Evolutionary conservation across 768 basidiomycete genomes (phyloP).

Genomic region (Mycena belliarum): DNA sequence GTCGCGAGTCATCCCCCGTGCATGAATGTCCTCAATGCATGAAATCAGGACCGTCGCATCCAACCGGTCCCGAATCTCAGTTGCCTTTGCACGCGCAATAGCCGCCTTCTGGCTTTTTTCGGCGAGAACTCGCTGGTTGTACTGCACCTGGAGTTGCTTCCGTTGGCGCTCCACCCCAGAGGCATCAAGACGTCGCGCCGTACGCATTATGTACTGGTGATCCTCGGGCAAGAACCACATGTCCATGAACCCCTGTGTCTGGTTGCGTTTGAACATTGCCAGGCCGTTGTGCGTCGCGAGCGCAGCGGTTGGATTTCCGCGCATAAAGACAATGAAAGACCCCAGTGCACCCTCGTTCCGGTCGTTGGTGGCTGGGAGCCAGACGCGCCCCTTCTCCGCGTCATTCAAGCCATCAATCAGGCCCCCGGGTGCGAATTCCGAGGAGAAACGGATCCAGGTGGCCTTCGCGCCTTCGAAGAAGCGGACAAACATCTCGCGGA

Average conservation of each 20-base stretch:
- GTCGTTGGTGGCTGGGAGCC: constrained; percentile 17
- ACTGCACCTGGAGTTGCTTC: not conserved
- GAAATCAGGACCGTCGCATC: constrained; percentile 4
- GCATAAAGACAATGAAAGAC: not conserved
- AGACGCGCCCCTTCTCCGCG: not conserved
- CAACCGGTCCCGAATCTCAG: not conserved
- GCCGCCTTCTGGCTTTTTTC: not conserved
- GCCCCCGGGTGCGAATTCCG: constrained; percentile 18
- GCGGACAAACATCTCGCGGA: constrained; percentile 5
- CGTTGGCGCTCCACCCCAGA: not conserved
- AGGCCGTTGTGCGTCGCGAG: constrained; percentile 5
- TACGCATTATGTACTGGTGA: not conserved
- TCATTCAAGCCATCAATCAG: constrained; percentile 11
- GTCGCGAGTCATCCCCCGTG: constrained; percentile 1
- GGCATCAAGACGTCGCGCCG: not conserved
- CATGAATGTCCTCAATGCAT: not conserved
- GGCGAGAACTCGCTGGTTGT: not conserved
- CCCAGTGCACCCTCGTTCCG: constrained; percentile 19
- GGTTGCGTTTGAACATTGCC: constrained; percentile 1
- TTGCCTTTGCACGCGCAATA: not conserved
- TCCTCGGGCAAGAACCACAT: constrained; percentile 6
- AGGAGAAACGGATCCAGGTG: constrained; percentile 16
- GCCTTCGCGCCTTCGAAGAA: constrained; percentile 19
- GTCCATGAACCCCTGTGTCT: constrained; percentile 9
- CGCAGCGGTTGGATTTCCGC: not conserved